These are phyloP conservation scores for Russula virescens DNA, from an alignment of 768 basidiomycete species.

Conservation along the genomic window DNA sequence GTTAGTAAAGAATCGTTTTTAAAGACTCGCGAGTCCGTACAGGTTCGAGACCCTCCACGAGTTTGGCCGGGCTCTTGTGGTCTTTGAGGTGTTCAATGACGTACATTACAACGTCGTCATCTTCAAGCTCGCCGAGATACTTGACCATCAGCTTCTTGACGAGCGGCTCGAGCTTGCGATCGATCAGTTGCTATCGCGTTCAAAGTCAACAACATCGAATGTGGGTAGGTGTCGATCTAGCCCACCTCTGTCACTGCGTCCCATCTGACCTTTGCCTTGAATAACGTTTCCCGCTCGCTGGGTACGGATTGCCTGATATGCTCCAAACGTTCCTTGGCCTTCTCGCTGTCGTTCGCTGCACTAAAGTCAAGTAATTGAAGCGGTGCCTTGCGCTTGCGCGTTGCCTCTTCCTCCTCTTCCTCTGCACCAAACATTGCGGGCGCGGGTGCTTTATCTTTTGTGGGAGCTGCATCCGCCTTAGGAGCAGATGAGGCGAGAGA, in stretches of 20 bases:
- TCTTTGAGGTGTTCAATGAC: constrained; percentile 90
- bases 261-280: constrained; percentile 87
- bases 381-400: constrained; percentile 76
- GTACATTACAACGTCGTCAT: constrained; percentile 92
- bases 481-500: constrained; percentile 49
- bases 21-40: constrained; percentile 44
- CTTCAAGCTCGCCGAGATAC: constrained; percentile 87
- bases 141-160: constrained; percentile 79
- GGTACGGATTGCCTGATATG: constrained; percentile 73
- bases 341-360: constrained; percentile 71
- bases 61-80: constrained; percentile 76
- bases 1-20: not conserved
- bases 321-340: constrained; percentile 73
- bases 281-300: constrained; percentile 67
- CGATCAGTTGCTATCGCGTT: constrained; percentile 57
- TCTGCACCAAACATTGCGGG: constrained; percentile 72
- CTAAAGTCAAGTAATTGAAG: constrained; percentile 90
- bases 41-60: constrained; percentile 86
- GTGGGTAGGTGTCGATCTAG: constrained; percentile 3
- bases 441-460: constrained; percentile 38
- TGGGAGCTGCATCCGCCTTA: constrained; percentile 35
- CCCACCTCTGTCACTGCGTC: constrained; percentile 84
- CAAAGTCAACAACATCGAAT: constrained; percentile 21
- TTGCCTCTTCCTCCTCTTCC: constrained; percentile 78
- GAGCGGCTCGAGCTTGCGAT: constrained; percentile 80